These are phyloP conservation scores for Rhododendron mucronatum DNA, from an alignment of 148 eudicot genomes.

Conservation along the genomic window DNA sequence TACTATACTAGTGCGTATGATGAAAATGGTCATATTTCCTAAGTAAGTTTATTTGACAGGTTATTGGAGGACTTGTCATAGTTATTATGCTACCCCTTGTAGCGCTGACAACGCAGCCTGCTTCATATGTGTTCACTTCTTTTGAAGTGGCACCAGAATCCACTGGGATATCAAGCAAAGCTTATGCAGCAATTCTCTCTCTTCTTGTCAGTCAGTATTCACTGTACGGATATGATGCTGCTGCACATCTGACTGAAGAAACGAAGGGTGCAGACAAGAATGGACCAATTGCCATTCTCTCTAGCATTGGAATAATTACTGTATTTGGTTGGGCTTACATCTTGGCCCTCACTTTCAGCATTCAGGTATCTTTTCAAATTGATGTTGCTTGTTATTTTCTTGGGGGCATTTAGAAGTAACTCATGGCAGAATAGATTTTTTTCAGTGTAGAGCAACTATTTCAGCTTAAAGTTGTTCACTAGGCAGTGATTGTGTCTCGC, in stretches of 20 bases:
- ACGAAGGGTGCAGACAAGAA: conserved; percentile 64
- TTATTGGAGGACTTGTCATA: conserved; percentile 52
- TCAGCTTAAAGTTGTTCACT: neutral
- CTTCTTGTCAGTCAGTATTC: conserved; percentile 65
- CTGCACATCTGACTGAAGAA: conserved; percentile 71
- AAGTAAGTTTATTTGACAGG: conserved; percentile 16
- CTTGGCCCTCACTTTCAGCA: conserved; percentile 61
- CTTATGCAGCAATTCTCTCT: conserved; percentile 47
- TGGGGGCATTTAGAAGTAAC: neutral
- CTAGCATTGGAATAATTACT: conserved; percentile 55
- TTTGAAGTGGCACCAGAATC: conserved; percentile 31
- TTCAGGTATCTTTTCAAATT: conserved; percentile 32
- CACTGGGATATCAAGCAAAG: conserved; percentile 40
- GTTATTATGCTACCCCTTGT: conserved; percentile 61
- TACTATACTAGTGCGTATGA: neutral
- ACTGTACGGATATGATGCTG: conserved; percentile 60
- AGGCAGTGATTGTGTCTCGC: neutral
- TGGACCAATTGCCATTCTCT: conserved; percentile 61
- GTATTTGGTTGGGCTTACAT: conserved; percentile 66
- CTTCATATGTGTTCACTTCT: conserved; percentile 51
- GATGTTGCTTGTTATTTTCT: neutral
- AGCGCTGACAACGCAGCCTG: conserved; percentile 48
- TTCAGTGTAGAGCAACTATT: neutral
- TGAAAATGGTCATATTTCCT: neutral
- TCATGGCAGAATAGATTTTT: neutral